Evolutionary conservation across 768 basidiomycete genomes (phyloP).

Genomic region (Suillus sp.): DNA sequence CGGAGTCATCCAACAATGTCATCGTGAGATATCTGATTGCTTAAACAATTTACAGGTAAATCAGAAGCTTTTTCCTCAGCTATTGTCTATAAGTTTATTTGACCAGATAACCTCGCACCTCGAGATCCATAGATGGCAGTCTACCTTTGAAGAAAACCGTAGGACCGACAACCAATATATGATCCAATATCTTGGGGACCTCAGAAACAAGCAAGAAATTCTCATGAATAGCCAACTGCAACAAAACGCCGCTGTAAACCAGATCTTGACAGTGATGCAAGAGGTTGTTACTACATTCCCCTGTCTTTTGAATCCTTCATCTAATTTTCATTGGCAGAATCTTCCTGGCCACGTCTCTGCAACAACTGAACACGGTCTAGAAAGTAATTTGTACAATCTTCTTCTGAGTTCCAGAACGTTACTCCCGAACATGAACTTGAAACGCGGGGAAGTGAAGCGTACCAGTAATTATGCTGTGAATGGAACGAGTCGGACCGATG

Average conservation of each 20-base stretch:
- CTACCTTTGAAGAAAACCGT: constrained; percentile 40
- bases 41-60: constrained; percentile 49
- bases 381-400: constrained; percentile 50
- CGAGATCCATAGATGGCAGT: constrained; percentile 52
- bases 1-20: constrained; percentile 48
- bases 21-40: constrained; percentile 47
- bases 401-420: constrained; percentile 49
- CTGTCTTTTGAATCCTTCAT: not conserved
- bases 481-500: constrained; percentile 55
- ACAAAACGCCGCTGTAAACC: constrained; percentile 36
- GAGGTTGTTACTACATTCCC: constrained; percentile 31
- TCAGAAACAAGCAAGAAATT: constrained; percentile 43
- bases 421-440: constrained; percentile 52
- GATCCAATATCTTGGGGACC: constrained; percentile 44
- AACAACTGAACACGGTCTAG: constrained; percentile 42
- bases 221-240: constrained; percentile 36
- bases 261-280: constrained; percentile 55
- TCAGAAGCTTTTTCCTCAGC: not conserved
- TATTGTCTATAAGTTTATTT: not conserved
- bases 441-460: constrained; percentile 55
- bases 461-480: constrained; percentile 52
- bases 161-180: constrained; percentile 47
- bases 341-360: constrained; percentile 18
- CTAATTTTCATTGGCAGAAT: constrained; percentile 24
- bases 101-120: constrained; percentile 47